Base-by-base conservation (phyloP, 2,329 filamentous ascomycete genomes). In the Chaetomiaceae sp. region DNA sequence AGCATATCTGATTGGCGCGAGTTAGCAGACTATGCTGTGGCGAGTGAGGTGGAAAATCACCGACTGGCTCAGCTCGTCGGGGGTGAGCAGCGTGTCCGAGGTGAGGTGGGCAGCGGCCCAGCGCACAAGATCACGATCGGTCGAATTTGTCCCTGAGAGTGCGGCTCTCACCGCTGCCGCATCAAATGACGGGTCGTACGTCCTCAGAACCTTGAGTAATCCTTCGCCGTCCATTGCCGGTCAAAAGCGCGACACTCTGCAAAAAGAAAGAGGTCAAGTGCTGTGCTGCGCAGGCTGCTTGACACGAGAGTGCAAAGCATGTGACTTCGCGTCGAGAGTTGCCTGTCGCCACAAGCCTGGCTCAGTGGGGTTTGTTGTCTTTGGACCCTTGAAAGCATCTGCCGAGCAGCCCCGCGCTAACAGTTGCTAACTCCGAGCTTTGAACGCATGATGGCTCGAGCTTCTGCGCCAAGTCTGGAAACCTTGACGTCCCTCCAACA, bases 21-120 rank as follows among this genome's bases (percentile, higher is more conserved):
- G 35, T 53, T 12, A 45, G 46, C 44, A 33, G 33, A n/a, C 7
- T 33, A 5, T 33, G 14, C 21, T 1, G 9, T 19, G 21, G n/a
- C 8, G 4, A 12, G 17, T 33, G n/a, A n/a, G 17, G 3, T n/a
- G 23, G 2, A 2, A 17, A 14, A 5, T 30, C 35, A 20, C 71
- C 64, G 67, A 82, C 79, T 77, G 61, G 41, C 71, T 69, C 53
- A 79, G 66, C 65, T 83, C 79, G 59, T 81, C 75, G 49, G 66
- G 68, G 38, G 74, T 76, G 35, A 83, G 66, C 12, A 83, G 68
- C 21, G 76, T 79, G 54, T 81, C 77, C 2, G 66, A 60, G 12
- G 64, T 65, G 30, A 82, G 66, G 59, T 79, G 74, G 55, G 69
- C 62, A 23, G 67, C 62, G 14, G 73, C 73, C 79, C 79, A 83